Base-by-base conservation (phyloP, 139 green algal genomes). In the Yamagishiella unicocca region DNA sequence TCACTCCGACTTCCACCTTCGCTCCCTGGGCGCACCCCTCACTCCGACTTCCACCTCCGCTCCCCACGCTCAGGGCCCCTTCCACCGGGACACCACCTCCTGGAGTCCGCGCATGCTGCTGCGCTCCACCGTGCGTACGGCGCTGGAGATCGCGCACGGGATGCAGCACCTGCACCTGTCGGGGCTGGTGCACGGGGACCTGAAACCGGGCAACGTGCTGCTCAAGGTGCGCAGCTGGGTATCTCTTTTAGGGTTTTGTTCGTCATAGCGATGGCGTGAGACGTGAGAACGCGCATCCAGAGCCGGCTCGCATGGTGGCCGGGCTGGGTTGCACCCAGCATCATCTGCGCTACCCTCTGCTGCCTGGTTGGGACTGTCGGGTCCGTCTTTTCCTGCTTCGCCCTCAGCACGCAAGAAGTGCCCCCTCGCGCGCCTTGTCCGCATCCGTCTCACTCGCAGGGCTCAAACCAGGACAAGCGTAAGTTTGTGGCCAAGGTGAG, bases 121-220 rank as follows among this genome's bases (percentile, higher is more conserved):
- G 62, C 29, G 80, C 2, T 64, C 62, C 62, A 75, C 62, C 31
- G 80, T 87, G 67, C 82, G 82, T 7, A 80, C 82, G 40, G 82
- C 82, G 24, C 82, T 87, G 46, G 82, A 87, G 67, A 46, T 87
- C 50, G 82, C 82, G 7, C 66, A 78, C 67, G 82, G 82, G 67
- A 80, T 87, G 82, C 58, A 79, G 82, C 82, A 87, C 68, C 82
- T 87, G 66, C 82, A 87, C 82, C 45, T 70, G 24, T 71, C 46
- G 33, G 82, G 82, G 33, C 66, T 87, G 67, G 82, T 87, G 45
- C 82, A 87, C 24, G 82, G 82, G 12, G 82, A 87, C 46, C 67
- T 87, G 27, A 87, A 87, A 67, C 82, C 82, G 1, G 80, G 80
- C 4, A 86, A 86, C 33, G 62, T 86, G 62, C 62, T 86, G 40